These are phyloP conservation scores for Aspergillus niger DNA, from an alignment of 2,329 filamentous ascomycete genomes.

Conservation along the genomic window DNA sequence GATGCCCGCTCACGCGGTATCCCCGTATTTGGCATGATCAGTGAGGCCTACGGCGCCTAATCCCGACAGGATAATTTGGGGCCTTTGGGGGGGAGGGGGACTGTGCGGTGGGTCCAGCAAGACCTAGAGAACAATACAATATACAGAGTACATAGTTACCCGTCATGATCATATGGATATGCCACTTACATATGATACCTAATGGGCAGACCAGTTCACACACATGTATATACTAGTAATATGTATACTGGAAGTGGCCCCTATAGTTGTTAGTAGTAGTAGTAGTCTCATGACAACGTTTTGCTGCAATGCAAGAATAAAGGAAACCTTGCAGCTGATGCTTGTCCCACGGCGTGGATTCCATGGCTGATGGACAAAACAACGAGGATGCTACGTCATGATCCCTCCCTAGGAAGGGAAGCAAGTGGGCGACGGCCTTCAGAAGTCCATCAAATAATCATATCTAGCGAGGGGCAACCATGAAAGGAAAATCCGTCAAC, in stretches of 20 bases:
- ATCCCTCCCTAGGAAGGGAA: background rate
- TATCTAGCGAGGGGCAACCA: background rate
- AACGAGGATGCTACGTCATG: background rate
- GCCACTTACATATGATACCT: background rate
- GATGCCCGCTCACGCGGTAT: too few relatives aligned
- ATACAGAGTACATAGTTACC: background rate
- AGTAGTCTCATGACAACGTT: conserved; percentile 5
- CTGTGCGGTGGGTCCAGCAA: background rate
- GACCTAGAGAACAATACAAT: background rate
- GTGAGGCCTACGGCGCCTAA: background rate
- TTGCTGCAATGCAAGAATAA: conserved; percentile 1
- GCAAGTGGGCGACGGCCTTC: background rate
- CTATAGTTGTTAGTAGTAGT: background rate
- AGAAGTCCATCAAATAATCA: too few relatives aligned
- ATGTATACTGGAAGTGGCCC: too few relatives aligned
- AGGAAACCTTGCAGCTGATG: background rate
- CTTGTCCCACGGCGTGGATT: background rate
- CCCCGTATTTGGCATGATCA: background rate
- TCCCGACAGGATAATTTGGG: conserved; percentile 7
- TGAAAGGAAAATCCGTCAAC: background rate
- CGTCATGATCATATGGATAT: background rate
- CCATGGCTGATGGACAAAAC: background rate
- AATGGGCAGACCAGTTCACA: background rate
- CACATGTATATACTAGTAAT: background rate
- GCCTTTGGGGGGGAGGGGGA: background rate